Evolutionary conservation across 306 rosid species (phyloP).

Genomic region (Canavalia gladiata): DNA sequence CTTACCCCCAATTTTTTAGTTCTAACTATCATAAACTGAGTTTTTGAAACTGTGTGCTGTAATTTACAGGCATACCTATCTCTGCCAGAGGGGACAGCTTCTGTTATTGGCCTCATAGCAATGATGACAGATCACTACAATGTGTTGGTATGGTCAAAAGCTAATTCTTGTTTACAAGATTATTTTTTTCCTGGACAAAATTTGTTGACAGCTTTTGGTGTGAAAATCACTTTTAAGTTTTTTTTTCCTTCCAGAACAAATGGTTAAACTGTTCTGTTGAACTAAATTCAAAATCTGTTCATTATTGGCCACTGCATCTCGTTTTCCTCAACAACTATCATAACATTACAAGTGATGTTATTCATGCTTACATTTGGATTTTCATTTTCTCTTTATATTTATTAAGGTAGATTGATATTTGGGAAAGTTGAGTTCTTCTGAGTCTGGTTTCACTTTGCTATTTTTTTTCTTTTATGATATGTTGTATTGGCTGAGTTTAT

Average conservation of each 20-base stretch:
- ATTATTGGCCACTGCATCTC: slow-evolving; percentile 16
- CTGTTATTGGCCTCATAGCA: slow-evolving; percentile 77
- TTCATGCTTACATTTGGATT: slow-evolving; percentile 12
- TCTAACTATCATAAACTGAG: not conserved
- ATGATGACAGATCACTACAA: slow-evolving; percentile 70
- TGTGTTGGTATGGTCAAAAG: slow-evolving; percentile 66
- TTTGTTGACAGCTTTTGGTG: slow-evolving; percentile 26
- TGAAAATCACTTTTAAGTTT: slow-evolving; percentile 6
- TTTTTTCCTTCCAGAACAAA: slow-evolving; percentile 2
- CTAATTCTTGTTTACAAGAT: not conserved
- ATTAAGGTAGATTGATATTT: slow-evolving; percentile 28
- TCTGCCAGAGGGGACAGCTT: slow-evolving; percentile 89
- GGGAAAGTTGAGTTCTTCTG: slow-evolving; percentile 14
- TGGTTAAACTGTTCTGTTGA: not conserved
- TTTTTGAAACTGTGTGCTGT: slow-evolving; percentile 38
- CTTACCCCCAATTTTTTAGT: not conserved
- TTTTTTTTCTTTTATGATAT: not conserved
- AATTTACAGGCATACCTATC: slow-evolving; percentile 85
- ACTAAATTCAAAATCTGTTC: not conserved
- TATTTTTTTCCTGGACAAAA: not conserved
- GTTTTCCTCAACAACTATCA: not conserved
- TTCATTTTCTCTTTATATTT: slow-evolving; percentile 34
- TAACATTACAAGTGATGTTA: slow-evolving; percentile 12
- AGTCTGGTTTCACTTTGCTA: not conserved
- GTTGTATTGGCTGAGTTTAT: slow-evolving; percentile 28